Percentiles rank a stretch among this genome's conserved stretches.
These are phyloP conservation scores for Seiridium unicorne DNA, from an alignment of 2,329 filamentous ascomycete species.

Conservation along the genomic window DNA sequence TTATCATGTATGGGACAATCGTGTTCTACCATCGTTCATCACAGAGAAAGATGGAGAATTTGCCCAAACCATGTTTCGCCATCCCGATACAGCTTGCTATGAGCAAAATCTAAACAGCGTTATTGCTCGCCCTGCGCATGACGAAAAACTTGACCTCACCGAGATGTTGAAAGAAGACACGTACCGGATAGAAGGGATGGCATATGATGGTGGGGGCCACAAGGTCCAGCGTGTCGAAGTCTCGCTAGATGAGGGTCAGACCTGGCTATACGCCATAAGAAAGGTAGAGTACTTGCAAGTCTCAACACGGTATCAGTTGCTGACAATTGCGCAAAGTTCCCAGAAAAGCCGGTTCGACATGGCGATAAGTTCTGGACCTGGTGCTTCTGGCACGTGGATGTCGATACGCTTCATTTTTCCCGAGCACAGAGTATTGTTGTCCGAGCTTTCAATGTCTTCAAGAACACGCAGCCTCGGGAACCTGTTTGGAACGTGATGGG, in stretches of 20 bases:
- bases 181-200: conserved; percentile 45
- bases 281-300: too few relatives aligned
- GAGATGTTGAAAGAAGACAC: conserved; percentile 34
- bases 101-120: background rate
- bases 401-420: conserved; percentile 40
- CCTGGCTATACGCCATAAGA: conserved; percentile 30
- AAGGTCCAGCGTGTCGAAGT: conserved; percentile 46
- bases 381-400: conserved; percentile 50
- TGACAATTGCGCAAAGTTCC: too few relatives aligned
- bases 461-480: conserved; percentile 46
- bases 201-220: conserved; percentile 48
- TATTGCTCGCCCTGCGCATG: background rate
- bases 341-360: conserved; percentile 39
- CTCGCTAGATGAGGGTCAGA: conserved; percentile 42
- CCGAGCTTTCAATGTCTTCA: conserved; percentile 28
- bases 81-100: background rate
- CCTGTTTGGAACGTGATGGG: conserved; percentile 47
- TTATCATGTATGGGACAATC: conserved; percentile 50
- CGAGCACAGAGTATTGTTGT: background rate
- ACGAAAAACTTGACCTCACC: background rate
- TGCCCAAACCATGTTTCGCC: conserved; percentile 12
- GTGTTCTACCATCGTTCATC: conserved; percentile 49
- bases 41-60: conserved; percentile 46
- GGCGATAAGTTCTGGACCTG: conserved; percentile 55
- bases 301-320: too few relatives aligned